Evolutionary conservation across 148 eudicot genomes (phyloP).

Genomic region (Limonium bicolor): DNA sequence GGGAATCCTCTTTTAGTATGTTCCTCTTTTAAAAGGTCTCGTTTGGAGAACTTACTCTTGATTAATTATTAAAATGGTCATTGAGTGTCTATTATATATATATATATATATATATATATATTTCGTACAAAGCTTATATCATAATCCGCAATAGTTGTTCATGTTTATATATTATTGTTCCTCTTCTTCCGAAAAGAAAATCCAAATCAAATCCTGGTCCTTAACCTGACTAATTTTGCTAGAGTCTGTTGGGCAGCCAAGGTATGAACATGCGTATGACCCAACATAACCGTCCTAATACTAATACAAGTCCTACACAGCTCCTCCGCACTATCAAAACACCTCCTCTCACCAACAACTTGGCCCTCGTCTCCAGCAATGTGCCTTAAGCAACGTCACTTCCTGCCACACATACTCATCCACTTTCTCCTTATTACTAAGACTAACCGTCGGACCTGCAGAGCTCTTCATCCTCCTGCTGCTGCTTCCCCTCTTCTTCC

Average conservation of each 20-base stretch:
- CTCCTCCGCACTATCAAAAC: slow-evolving; percentile 74
- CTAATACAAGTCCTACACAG: slow-evolving; percentile 77
- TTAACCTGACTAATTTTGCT: slow-evolving; percentile 73
- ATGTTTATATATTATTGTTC: too few relatives aligned
- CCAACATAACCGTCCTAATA: slow-evolving; percentile 85
- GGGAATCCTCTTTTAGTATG: too few relatives aligned
- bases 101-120: too few relatives aligned
- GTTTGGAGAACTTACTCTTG: too few relatives aligned
- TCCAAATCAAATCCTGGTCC: slow-evolving; percentile 37
- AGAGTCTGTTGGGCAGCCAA: slow-evolving; percentile 84
- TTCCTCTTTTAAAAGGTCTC: too few relatives aligned
- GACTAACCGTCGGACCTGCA: too few relatives aligned
- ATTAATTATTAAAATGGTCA: too few relatives aligned
- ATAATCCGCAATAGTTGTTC: too few relatives aligned
- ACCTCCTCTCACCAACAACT: slow-evolving; percentile 62
- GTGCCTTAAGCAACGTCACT: slow-evolving; percentile 79
- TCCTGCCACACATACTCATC: slow-evolving; percentile 92
- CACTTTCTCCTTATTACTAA: slow-evolving; percentile 37
- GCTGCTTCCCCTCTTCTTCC: slow-evolving; percentile 35
- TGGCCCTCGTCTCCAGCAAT: slow-evolving; percentile 67
- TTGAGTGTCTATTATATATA: too few relatives aligned
- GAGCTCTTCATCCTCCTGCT: neutral
- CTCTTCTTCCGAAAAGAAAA: too few relatives aligned
- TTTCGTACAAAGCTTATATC: too few relatives aligned
- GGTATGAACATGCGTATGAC: slow-evolving; percentile 69